Base-by-base conservation (phyloP, 345 rosid genomes). In the Aquilaria malaccensis region DNA sequence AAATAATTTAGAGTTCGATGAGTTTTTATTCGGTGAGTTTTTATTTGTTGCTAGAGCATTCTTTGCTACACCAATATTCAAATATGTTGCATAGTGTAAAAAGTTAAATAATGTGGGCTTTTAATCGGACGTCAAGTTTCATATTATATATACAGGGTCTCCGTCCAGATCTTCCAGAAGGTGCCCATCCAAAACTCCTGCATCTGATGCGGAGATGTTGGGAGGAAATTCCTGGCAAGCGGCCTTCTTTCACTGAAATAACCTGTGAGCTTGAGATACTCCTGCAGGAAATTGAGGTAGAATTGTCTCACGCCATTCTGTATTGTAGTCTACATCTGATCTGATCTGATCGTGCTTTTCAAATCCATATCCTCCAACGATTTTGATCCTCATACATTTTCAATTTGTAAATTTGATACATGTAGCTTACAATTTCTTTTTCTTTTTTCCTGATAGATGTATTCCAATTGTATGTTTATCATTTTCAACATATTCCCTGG, bases 201-300 rank as follows among this genome's bases (percentile, higher is more conserved):
- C 77, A 73, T 31, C 57, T 85, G 78, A 87, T 87, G 88, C 80
- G 76, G 72, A 77, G 81, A 75, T 87, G 95, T 65, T 87, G 95
- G 91, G 88, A 83, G 53, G 72, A 78, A 15, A 77, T 47, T 63
- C 85, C 91, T 33, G 61, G 45, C 32, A 63, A 62, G 30, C 79
- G 95, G 43, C 95, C 87, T 13, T 57, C 86, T 48, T 83, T 87
- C 68, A 68, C 83, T 2, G 83, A 80, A 67, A 78, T 85, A 62
- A 57, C 54, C 45, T 41, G 59, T 52, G 88, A 87, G 61, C 82
- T 87, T n/a, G 86, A 85, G 67, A 59, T n/a, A 13, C 73, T 87
- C 60, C 53, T 76, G 13, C 55, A 58, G 30, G 81, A 87, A 71
- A 70, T 68, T 56, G 60, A 81, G 88, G 91, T 85, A 73, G 62